These are phyloP conservation scores for Pythium pyrilobum DNA, from an alignment of 352 stramenopile genomes.

Conservation along the genomic window DNA sequence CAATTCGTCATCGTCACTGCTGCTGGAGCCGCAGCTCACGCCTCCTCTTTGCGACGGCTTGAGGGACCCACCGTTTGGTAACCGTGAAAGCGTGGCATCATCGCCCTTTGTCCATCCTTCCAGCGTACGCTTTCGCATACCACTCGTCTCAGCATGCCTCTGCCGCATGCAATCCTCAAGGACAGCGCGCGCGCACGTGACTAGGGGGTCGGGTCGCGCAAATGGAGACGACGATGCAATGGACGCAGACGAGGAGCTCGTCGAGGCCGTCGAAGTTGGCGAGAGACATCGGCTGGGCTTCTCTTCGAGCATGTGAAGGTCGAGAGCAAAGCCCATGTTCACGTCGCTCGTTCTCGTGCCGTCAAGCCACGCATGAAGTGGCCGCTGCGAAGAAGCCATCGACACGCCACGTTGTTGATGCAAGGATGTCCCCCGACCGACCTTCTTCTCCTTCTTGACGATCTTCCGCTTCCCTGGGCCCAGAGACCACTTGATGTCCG, in stretches of 20 bases:
- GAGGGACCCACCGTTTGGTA: conserved; percentile 23
- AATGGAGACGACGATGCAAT: conserved; percentile 33
- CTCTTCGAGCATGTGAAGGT: conserved; percentile 21
- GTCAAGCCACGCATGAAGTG: conserved; percentile 8
- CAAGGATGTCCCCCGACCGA: not conserved
- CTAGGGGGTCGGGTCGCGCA: conserved; percentile 43
- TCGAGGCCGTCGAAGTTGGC: conserved; percentile 33
- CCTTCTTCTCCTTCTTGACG: conserved; percentile 27
- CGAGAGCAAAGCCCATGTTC: not conserved
- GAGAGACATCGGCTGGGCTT: conserved; percentile 22
- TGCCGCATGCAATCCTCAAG: conserved; percentile 63
- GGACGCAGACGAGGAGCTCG: conserved; percentile 31
- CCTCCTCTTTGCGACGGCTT: conserved; percentile 39
- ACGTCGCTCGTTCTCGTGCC: not conserved
- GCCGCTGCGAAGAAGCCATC: not conserved
- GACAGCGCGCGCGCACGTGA: conserved; percentile 55
- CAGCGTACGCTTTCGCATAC: conserved; percentile 59
- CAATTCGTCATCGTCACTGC: conserved; percentile 84
- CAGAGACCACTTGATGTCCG: conserved; percentile 22
- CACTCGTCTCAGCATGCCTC: conserved; percentile 47
- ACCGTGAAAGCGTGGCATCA: conserved; percentile 25
- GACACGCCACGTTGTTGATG: not conserved
- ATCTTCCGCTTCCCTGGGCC: conserved; percentile 22
- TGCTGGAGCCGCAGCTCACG: conserved; percentile 33
- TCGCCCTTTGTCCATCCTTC: conserved; percentile 41